Conservation (phyloP, 2,329 filamentous ascomycete genomes). For the Helicocarpus griseus region DNA sequence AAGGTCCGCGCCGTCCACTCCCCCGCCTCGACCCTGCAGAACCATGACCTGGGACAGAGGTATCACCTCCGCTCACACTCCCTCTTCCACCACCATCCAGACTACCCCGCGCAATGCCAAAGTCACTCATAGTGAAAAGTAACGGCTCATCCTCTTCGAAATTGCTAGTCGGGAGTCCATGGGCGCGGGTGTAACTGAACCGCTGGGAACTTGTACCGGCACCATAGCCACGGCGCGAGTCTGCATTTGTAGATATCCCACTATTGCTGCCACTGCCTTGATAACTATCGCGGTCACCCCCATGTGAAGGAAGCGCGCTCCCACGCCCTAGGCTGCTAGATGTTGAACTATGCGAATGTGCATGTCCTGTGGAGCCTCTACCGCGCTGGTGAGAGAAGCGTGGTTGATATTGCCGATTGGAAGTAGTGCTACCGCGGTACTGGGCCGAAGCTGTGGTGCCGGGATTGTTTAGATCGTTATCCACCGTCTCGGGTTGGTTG, state of each 20-base stretch:
- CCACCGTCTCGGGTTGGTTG: slow-evolving; percentile 11
- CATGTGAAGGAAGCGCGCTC: slow-evolving; percentile 21
- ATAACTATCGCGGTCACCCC: slow-evolving; percentile 24
- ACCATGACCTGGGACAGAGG: slow-evolving; percentile 7
- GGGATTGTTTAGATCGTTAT: slow-evolving; percentile 5
- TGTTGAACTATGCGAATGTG: slow-evolving; percentile 30
- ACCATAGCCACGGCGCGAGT: slow-evolving; percentile 26
- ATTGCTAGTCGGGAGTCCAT: slow-evolving; percentile 19
- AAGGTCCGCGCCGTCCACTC: slow-evolving; percentile 26
- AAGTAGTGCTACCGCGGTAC: slow-evolving; percentile 19
- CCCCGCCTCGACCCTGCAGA: slow-evolving; percentile 23
- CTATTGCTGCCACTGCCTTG: slow-evolving; percentile 32
- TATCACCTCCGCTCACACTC: neutral
- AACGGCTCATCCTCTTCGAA: slow-evolving; percentile 36
- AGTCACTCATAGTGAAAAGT: slow-evolving; percentile 39
- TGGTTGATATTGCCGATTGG: slow-evolving; percentile 28
- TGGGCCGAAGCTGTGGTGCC: slow-evolving; percentile 18
- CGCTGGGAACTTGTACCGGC: slow-evolving; percentile 16
- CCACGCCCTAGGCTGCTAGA: slow-evolving; percentile 32
- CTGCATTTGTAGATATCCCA: slow-evolving; percentile 22
- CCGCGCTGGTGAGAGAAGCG: slow-evolving; percentile 29
- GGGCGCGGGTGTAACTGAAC: slow-evolving; percentile 24
- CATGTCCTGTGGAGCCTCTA: slow-evolving; percentile 27
- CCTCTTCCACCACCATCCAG: slow-evolving; percentile 26
- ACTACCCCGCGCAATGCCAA: slow-evolving; percentile 33